Evolutionary conservation across 2,329 filamentous ascomycete genomes (phyloP).

Genomic region (Nemania sp.): DNA sequence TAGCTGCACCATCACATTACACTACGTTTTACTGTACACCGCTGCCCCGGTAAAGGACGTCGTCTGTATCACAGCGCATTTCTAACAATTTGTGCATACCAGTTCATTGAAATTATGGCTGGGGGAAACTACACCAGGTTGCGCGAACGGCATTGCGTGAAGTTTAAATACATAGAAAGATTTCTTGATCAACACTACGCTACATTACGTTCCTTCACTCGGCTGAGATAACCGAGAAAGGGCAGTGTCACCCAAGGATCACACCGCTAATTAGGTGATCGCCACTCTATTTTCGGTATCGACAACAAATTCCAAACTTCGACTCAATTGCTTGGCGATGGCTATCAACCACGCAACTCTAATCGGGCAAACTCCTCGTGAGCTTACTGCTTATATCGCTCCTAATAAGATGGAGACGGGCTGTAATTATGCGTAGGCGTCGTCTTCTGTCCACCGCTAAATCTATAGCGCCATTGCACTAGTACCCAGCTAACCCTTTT

Average conservation of each 20-base stretch:
- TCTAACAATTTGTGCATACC: too few species aligned
- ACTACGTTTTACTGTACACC: too few species aligned
- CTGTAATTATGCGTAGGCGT: neutral
- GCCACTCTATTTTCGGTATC: constrained; percentile 24
- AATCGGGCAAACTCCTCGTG: neutral
- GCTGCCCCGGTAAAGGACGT: too few species aligned
- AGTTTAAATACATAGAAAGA: neutral
- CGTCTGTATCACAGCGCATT: too few species aligned
- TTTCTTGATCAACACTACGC: constrained; percentile 4
- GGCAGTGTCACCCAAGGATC: constrained; percentile 14
- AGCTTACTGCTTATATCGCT: neutral
- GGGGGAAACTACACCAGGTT: neutral
- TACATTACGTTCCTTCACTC: constrained; percentile 5
- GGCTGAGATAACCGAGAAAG: constrained; percentile 24
- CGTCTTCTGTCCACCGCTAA: too few species aligned
- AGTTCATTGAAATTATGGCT: too few species aligned
- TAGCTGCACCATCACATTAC: too few species aligned
- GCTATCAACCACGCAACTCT: neutral
- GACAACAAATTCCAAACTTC: neutral
- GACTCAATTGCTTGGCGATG: constrained; percentile 1
- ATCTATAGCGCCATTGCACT: too few species aligned
- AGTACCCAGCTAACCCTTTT: neutral
- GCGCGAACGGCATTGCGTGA: neutral
- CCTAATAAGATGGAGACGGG: too few species aligned
- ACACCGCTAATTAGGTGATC: constrained; percentile 20